Evolutionary conservation across 164 flowering plant genomes (phyloP), one percentile per base, ranked within the genome.

Genomic region (Umbilicus rupestris): DNA sequence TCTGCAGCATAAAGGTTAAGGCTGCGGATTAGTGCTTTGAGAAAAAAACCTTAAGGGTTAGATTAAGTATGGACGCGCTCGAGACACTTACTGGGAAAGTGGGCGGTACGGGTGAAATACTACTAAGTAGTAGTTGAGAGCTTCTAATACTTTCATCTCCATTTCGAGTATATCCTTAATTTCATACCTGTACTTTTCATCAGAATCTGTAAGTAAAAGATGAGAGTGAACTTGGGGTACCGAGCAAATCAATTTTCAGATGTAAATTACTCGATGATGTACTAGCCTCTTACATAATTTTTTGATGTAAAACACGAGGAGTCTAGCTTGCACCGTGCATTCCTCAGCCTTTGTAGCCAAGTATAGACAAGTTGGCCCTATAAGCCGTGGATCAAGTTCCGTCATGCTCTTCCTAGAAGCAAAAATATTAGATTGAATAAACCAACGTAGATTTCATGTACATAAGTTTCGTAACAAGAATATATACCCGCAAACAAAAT

Each of bases 81-180:
- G 1, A 52, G 63, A 65, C 19, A 81, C 99, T 87, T 89, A 95
- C 99, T 82, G 89, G 57, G 93, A 62, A 70, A 95, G 72, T 67
- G 97, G 74, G 22, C 91, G 96, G 63, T 95, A 91, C 49, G 97
- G 97, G 76, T 94, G 99, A 72, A 81, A 94, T 68, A 94, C 87
- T 68, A 94, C 96, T 69, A 94, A 77, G 76, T 85, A 91, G 75
- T 94, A 94, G 80, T 94, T 79, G 17, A 94, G 87, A 44, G 96
- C 99, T 80, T 95, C 99, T 68, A 95, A 78, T 66, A 91, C 79
- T 82, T 89, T 95, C 99, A 95, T 95, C 81, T 95, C 99, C 97
- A 92, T 95, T 75, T 92, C 97, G 49, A 95, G 88, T 68, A 92
- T 92, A 70, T 92, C 97, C 69, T 88, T 95, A 71, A 89, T 84